A percentile compares a stretch with the other conserved stretches of the same genome.
These are phyloP conservation scores for Apiosordaria backusii DNA, from an alignment of 495 filamentous ascomycete genomes.

Conservation along the genomic window DNA sequence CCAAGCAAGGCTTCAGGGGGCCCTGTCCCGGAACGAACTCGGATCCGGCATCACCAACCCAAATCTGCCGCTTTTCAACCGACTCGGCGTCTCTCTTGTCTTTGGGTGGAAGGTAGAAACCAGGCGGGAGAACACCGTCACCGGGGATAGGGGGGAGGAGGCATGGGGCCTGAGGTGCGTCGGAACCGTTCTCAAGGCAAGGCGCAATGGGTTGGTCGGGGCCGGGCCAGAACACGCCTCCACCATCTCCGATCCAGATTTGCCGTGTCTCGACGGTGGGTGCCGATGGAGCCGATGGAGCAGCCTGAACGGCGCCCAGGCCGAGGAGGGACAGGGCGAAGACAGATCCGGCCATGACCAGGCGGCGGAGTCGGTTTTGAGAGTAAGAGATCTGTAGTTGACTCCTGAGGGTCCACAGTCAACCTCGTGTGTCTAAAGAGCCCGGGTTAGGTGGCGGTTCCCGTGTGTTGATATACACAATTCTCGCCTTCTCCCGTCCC, in stretches of 20 bases:
- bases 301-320: conserved; percentile 30
- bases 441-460: conserved; percentile 6
- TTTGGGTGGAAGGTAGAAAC: conserved; percentile 15
- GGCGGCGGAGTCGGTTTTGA: conserved; percentile 7
- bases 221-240: conserved; percentile 14
- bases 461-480: conserved; percentile 26
- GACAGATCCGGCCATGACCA: conserved; percentile 28
- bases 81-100: conserved; percentile 12
- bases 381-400: neutral
- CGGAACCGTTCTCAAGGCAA: conserved; percentile 10
- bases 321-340: conserved; percentile 32
- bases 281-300: conserved; percentile 25
- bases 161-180: conserved; percentile 13
- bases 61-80: conserved; percentile 24
- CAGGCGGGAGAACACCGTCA: conserved; percentile 20
- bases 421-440: conserved; percentile 6
- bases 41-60: conserved; percentile 18
- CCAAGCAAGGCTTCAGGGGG: conserved; percentile 16
- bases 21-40: conserved; percentile 19
- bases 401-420: conserved; percentile 19
- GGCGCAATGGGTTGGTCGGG: neutral
- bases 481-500: neutral
- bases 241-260: conserved; percentile 13
- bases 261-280: conserved; percentile 21
- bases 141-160: conserved; percentile 25